Evolutionary conservation across 2,329 filamentous ascomycete genomes (phyloP).

Genomic region (Pseudogymnoascus sp.): DNA sequence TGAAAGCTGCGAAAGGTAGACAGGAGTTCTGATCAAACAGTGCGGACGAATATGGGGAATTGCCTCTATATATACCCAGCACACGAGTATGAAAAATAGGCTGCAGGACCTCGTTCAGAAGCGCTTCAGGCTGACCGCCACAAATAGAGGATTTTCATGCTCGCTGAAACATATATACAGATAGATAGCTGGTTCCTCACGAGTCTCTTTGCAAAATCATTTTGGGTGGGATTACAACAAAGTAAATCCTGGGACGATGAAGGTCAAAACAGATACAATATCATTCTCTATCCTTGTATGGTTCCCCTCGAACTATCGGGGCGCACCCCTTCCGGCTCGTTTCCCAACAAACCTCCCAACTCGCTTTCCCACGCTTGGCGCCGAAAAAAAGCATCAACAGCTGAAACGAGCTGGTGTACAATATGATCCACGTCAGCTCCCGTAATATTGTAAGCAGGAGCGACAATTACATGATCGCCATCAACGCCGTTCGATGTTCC

Average conservation of each 20-base stretch:
- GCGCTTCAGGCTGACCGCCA: neutral
- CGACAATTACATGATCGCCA: slow-evolving; percentile 56
- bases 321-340: neutral
- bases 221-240: neutral
- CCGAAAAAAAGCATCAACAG: neutral
- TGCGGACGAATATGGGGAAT: neutral
- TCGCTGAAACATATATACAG: neutral
- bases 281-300: neutral
- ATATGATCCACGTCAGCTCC: slow-evolving; percentile 46
- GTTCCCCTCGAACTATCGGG: neutral
- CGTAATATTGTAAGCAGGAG: slow-evolving; percentile 55
- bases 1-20: neutral
- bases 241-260: neutral
- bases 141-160: neutral
- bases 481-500: slow-evolving; percentile 47
- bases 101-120: neutral
- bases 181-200: neutral
- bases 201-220: neutral
- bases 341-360: neutral
- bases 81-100: neutral
- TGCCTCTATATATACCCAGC: neutral
- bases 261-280: neutral
- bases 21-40: neutral
- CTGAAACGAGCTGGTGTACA: slow-evolving; percentile 35
- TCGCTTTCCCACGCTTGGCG: neutral